Evolutionary conservation across 768 basidiomycete genomes (phyloP), one percentile per base, ranked within the genome.

Genomic region (Pisolithus marmoratus): DNA sequence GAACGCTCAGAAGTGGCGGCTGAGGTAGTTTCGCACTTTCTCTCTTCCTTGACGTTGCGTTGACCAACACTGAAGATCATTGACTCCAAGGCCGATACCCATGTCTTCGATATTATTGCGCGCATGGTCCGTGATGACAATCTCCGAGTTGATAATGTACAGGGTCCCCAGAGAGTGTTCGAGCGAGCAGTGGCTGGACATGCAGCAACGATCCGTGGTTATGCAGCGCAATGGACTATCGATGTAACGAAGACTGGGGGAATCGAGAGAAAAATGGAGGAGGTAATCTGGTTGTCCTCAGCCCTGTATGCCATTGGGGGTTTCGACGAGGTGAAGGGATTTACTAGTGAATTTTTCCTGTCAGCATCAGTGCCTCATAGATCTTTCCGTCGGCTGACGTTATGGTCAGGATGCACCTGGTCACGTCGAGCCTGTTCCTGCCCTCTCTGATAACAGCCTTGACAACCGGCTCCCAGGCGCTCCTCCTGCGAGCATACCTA

Each of bases 301-400:
- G 52, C 85, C 19, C 56, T 83, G 20, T 88, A 83, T 54, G 81
- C 74, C 2, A 67, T 81, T 19, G 77, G 74, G 5, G 84, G 80
- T 4, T 81, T 74, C 70, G 67, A 70, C 36, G 81, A 81, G 62
- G 71, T 74, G 22, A 78, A 75, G 0, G 80, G 86, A 50, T 54
- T 57, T 38, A 40, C 14, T 38, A 34, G 56, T 1, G 58, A 69
- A 29, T 87, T 87, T 64, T 77, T 79, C 70, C 48, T 72, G 84
- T 87, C 54, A 8, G 67, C 11, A 3, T 42, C 2, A 2, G n/a
- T 22, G 2, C 44, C 8, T 4, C 8, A 22, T 6, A 8, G 4
- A 5, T n/a, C 15, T 0, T 37, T 19, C 19, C 8, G 5, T 22
- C 15, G 14, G 34, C 23, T 26, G 14, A 27, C 23, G n/a, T 24